Conservation (phyloP, 202 grass and related monocot species). For the Schoenoplectus triqueter region DNA sequence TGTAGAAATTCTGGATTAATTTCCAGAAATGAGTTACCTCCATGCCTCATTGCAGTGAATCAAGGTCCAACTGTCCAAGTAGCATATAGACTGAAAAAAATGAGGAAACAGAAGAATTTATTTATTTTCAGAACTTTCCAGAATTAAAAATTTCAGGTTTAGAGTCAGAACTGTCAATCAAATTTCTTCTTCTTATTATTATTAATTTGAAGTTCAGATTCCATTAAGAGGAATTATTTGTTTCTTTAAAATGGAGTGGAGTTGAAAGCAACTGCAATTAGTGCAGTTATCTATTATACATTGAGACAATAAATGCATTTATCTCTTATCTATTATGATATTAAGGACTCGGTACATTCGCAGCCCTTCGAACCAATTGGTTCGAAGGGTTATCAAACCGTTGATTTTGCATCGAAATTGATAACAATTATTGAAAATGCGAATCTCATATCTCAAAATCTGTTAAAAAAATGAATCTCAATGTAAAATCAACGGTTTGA, state of each 20-base stretch:
- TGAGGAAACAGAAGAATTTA: not conserved
- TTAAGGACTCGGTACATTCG: too few species aligned
- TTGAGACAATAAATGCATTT: not conserved
- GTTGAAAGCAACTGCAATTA: not conserved
- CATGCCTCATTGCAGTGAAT: not conserved
- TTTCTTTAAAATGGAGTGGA: not conserved
- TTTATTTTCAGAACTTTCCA: constrained; percentile 11
- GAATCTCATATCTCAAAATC: too few species aligned
- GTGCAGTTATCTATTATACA: not conserved
- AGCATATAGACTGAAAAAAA: not conserved
- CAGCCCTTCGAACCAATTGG: too few species aligned
- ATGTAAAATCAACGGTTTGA: too few species aligned
- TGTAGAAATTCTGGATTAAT: not conserved
- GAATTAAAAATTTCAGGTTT: not conserved
- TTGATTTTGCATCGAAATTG: too few species aligned
- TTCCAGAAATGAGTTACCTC: not conserved
- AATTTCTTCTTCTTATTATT: not conserved
- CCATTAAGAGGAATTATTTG: not conserved
- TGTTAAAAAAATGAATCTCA: not conserved
- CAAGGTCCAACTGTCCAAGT: too few species aligned
- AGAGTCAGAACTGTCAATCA: not conserved
- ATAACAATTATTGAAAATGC: too few species aligned
- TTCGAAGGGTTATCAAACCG: too few species aligned
- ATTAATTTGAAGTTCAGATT: not conserved
- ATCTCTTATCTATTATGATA: too few species aligned